phyloP scores from a whole-genome alignment of 768 basidiomycete species.

The Leucogyrophana mollusca region DNA sequence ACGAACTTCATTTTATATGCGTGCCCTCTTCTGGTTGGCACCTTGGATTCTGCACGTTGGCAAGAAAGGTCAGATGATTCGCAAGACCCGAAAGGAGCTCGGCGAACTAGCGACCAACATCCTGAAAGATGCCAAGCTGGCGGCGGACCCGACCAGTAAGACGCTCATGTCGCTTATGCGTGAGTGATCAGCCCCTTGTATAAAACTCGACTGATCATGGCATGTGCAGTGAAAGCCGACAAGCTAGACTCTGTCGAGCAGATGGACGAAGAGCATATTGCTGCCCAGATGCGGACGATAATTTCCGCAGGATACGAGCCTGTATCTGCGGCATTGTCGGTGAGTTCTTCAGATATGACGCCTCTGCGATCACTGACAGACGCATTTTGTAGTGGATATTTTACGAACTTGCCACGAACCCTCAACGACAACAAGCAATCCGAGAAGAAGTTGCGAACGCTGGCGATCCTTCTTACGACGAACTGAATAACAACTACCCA shows the following conservation, averaged over 20 bases:
- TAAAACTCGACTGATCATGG: too few species aligned
- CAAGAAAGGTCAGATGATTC: constrained; percentile 58
- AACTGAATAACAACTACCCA: constrained; percentile 46
- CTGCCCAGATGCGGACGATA: constrained; percentile 61
- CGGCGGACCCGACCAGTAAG: constrained; percentile 41
- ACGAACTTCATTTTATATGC: constrained; percentile 59
- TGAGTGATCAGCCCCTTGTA: constrained; percentile 27
- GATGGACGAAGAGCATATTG: constrained; percentile 49
- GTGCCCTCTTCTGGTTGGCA: constrained; percentile 60
- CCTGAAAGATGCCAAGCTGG: constrained; percentile 52
- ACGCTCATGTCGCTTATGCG: constrained; percentile 57
- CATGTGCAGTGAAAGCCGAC: constrained; percentile 42
- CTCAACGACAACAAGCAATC: constrained; percentile 51
- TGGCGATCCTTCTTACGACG: constrained; percentile 50
- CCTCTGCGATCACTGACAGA: constrained; percentile 18
- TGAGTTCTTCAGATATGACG: constrained; percentile 12
- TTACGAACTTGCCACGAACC: constrained; percentile 57
- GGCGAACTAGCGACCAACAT: constrained; percentile 50
- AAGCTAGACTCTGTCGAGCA: constrained; percentile 34
- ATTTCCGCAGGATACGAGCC: constrained; percentile 55
- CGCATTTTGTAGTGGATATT: constrained; percentile 52
- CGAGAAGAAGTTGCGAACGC: constrained; percentile 51
- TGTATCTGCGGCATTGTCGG: constrained; percentile 35
- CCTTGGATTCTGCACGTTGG: constrained; percentile 56
- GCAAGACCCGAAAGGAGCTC: constrained; percentile 50